Evolutionary conservation across 1,139 yeast species (phyloP), one percentile per base, ranked within the genome.

Genomic region (Saccharomyces hybrid): DNA sequence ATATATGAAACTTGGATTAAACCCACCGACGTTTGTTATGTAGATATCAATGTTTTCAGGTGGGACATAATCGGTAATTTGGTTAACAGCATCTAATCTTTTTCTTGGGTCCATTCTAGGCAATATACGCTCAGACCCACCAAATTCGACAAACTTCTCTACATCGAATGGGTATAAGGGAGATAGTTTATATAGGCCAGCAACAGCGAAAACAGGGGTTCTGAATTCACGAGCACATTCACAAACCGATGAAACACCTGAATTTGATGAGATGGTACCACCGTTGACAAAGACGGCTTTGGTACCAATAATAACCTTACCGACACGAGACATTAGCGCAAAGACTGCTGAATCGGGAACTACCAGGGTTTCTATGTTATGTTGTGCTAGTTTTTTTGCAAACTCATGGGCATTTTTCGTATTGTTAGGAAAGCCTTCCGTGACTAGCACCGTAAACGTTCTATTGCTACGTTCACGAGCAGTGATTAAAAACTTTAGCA

Each of bases 271-370:
- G 55, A 90, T 81, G 61, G 96, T 85, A 9, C 99, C 98, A 55
- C 99, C 99, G 67, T 95, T 93, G 54, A 96, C 96, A 69, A 89
- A 86, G 7, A 95, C 97, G 0, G 96, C 83, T 60, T 88, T 82
- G 1, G 98, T 85, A 23, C 98, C 97, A 57, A 95, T 81, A 57
- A 93, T 82, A 28, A 95, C 99, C 70, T 95, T 95, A 50, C 98
- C 97, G 2, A 95, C 99, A 59, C 97, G 77, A 50, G 97, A 87
- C 99, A 95, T 95, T 51, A 95, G 88, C 0, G 99, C 98, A 71
- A 86, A 89, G 0, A 86, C 90, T 28, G 96, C 86, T 3, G 95
- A 80, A 67, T 95, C 99, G 0, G 99, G 98, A 50, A 95, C 88
- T 53, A 95, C 80, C 2, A 90, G 87, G 1, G 97, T 85, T 59